Conservation (phyloP, 371 early-diverging fungal species). For the Nematocida ironsii region DNA sequence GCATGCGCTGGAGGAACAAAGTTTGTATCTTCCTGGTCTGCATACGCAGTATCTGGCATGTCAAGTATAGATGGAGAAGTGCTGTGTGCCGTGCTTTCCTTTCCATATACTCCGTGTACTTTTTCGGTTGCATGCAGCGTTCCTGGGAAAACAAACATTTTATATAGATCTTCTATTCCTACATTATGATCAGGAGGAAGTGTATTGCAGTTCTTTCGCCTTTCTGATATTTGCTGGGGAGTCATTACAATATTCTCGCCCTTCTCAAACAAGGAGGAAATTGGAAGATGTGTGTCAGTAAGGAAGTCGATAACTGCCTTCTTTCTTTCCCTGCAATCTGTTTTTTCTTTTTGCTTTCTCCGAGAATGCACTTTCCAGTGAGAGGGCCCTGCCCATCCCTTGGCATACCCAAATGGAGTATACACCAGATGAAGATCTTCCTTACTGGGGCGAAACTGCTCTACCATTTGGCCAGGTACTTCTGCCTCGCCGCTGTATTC, state of each 20-base stretch:
- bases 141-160: slow-evolving; percentile 58
- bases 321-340: slow-evolving; percentile 55
- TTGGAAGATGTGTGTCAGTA: slow-evolving; percentile 19
- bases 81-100: too few relatives aligned
- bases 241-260: slow-evolving; percentile 56
- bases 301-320: slow-evolving; percentile 62
- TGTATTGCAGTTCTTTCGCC: slow-evolving; percentile 62
- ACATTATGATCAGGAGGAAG: slow-evolving; percentile 64
- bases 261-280: slow-evolving; percentile 52
- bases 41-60: not conserved
- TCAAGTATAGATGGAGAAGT: not conserved
- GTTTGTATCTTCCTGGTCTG: not conserved
- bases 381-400: slow-evolving; percentile 69
- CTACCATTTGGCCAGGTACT: not conserved
- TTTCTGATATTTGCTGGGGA: slow-evolving; percentile 56
- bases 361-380: slow-evolving; percentile 66
- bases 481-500: not conserved
- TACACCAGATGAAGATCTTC: slow-evolving; percentile 32
- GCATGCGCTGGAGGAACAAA: not conserved
- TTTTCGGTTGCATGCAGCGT: slow-evolving; percentile 22
- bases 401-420: slow-evolving; percentile 65
- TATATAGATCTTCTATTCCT: slow-evolving; percentile 64
- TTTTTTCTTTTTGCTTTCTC: slow-evolving; percentile 22
- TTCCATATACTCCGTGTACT: not conserved
- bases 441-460: slow-evolving; percentile 3